Evolutionary conservation across 495 filamentous ascomycete species (phyloP).

Genomic region (Collariella sp.): DNA sequence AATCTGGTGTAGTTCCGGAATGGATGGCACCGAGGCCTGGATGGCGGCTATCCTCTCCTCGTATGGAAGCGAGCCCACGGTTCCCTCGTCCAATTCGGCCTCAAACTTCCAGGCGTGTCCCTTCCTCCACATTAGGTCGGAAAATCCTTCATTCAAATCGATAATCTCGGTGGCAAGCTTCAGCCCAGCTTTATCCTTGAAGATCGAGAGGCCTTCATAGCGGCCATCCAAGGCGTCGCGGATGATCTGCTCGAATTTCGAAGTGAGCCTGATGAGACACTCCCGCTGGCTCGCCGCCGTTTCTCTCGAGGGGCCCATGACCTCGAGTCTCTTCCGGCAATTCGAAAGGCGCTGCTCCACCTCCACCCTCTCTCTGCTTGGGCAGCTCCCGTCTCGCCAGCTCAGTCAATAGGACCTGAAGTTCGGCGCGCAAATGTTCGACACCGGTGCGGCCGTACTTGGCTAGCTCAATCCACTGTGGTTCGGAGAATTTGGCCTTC

Average conservation of each 20-base stretch:
- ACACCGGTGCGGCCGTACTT: slow-evolving; percentile 43
- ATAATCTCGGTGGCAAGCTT: slow-evolving; percentile 42
- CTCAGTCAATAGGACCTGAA: slow-evolving; percentile 37
- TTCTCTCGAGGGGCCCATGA: slow-evolving; percentile 38
- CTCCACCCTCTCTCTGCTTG: slow-evolving; percentile 39
- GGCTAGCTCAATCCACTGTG: slow-evolving; percentile 39
- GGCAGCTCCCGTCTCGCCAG: slow-evolving; percentile 47
- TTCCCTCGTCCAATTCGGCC: background rate
- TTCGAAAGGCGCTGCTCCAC: slow-evolving; percentile 33
- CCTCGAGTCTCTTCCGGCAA: slow-evolving; percentile 25
- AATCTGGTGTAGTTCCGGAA: slow-evolving; percentile 23
- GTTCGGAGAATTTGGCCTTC: slow-evolving; percentile 27
- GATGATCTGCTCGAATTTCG: slow-evolving; percentile 5
- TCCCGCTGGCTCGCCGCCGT: slow-evolving; percentile 20
- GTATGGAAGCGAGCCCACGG: background rate
- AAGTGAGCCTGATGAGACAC: slow-evolving; percentile 7
- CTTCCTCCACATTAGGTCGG: slow-evolving; percentile 26
- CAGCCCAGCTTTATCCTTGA: slow-evolving; percentile 26
- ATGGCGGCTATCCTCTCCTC: background rate
- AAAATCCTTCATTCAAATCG: slow-evolving; percentile 35
- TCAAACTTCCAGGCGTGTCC: slow-evolving; percentile 38
- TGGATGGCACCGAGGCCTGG: background rate
- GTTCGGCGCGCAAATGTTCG: slow-evolving; percentile 35
- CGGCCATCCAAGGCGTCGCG: slow-evolving; percentile 21
- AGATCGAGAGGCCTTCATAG: slow-evolving; percentile 35